Evolutionary conservation across 2,329 filamentous ascomycete genomes (phyloP).

Genomic region (Stagonosporopsis chrysanthemi): DNA sequence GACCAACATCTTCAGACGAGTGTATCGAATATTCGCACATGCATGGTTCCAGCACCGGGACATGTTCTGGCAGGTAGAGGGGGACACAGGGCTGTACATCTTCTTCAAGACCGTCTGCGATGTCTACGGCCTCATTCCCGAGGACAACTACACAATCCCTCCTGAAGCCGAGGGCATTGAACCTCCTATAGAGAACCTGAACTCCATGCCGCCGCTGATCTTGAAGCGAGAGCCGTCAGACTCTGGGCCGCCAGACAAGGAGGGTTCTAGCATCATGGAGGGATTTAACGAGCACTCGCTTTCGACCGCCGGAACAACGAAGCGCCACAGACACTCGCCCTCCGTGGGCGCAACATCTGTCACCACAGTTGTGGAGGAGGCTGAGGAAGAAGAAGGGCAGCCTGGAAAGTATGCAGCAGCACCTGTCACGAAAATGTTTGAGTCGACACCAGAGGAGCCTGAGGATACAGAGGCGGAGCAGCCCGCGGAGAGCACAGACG

Average conservation of each 20-base stretch:
- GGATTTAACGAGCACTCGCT: conserved; percentile 53
- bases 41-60: conserved; percentile 98
- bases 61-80: conserved; percentile 94
- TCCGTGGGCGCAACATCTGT: conserved; percentile 77
- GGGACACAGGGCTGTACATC: conserved; percentile 88
- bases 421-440: conserved; percentile 30
- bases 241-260: conserved; percentile 29
- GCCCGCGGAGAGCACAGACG: conserved; percentile 8
- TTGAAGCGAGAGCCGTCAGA: conserved; percentile 47
- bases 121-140: conserved; percentile 83
- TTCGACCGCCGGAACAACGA: conserved; percentile 73
- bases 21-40: conserved; percentile 97
- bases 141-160: conserved; percentile 95
- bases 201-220: conserved; percentile 40
- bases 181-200: conserved; percentile 54
- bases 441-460: conserved; percentile 21
- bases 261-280: conserved; percentile 29
- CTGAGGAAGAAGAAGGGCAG: conserved; percentile 71
- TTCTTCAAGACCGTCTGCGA: conserved; percentile 98
- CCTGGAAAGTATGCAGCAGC: conserved; percentile 18
- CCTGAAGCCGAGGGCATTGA: conserved; percentile 84
- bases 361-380: conserved; percentile 81
- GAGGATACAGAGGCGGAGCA: conserved; percentile 7
- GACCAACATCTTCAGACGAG: conserved; percentile 90
- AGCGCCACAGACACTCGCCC: conserved; percentile 82